Evolutionary conservation across 202 grass and related monocot genomes (phyloP).

Genomic region (Tripidium arundinaceum): DNA sequence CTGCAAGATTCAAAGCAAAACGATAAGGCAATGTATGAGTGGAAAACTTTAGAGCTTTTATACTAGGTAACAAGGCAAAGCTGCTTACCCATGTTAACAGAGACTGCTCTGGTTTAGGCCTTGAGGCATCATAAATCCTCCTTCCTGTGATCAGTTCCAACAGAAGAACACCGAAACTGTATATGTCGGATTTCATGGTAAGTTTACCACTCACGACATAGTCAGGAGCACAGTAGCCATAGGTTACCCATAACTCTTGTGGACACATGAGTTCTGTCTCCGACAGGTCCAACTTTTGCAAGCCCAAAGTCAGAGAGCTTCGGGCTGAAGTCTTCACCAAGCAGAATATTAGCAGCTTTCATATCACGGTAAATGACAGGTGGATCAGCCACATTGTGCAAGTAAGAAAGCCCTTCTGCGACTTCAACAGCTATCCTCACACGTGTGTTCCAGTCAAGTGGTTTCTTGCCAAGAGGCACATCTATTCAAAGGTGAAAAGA

Average conservation of each 20-base stretch:
- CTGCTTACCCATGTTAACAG: slow-evolving; percentile 73
- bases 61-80: not conserved
- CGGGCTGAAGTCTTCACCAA: slow-evolving; percentile 68
- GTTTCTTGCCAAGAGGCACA: slow-evolving; percentile 50
- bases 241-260: slow-evolving; percentile 99
- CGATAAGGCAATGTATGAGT: not conserved
- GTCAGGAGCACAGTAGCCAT: slow-evolving; percentile 95
- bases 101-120: slow-evolving; percentile 52
- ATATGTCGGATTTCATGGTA: slow-evolving; percentile 91
- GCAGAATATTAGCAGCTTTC: slow-evolving; percentile 89
- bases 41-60: not conserved
- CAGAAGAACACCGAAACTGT: slow-evolving; percentile 92
- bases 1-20: slow-evolving; percentile 38
- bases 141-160: slow-evolving; percentile 89
- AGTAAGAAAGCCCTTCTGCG: slow-evolving; percentile 80
- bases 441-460: slow-evolving; percentile 87
- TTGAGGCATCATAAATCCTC: slow-evolving; percentile 72
- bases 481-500: slow-evolving; percentile 50
- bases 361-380: slow-evolving; percentile 96
- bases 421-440: slow-evolving; percentile 84
- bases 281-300: slow-evolving; percentile 87
- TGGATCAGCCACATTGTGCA: slow-evolving; percentile 89
- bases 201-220: slow-evolving; percentile 87
- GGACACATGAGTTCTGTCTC: slow-evolving; percentile 84
- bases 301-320: slow-evolving; percentile 99